Base-by-base conservation (phyloP, 2,329 filamentous ascomycete genomes). In the Sclerotinia trifoliorum region DNA sequence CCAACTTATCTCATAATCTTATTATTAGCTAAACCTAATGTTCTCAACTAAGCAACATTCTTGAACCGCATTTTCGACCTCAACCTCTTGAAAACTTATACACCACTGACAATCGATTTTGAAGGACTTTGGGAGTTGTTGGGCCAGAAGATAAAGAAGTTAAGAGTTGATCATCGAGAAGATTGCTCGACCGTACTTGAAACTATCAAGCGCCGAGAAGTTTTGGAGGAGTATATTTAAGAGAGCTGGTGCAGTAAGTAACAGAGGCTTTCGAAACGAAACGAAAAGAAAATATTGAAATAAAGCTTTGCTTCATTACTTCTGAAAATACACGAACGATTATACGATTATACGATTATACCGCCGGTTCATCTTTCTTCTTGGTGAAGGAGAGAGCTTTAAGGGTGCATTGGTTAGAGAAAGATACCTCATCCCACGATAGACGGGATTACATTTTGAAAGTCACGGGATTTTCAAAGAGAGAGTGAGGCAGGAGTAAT, bases 1-100 rank as follows among this genome's bases (percentile, higher is more conserved):
- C n/a, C n/a, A n/a, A n/a, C 57, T 61, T 48, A 61, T 61, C 57
- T 61, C 24, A 48, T 48, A 32, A 61, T 61, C 58, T 61, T 13
- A 15, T 42, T 15, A 42, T 42, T 35, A 61, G 58, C 44, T 61
- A 5, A 35, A 49, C 19, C 44, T 49, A 24, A 35, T 10, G 35
- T 35, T 35, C 35, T 35, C 35, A 35, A 48, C 13, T 21, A 49
- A 61, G 58, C 21, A 42, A 62, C 29, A 49, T 49, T 32, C 26
- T 24, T 26, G 29, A 62, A 49, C 44, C 29, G 44, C 44, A 39
- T 49, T 49, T 49, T 24, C 13, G 35, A 48, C 42, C 24, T 46
- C 57, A 17, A 21, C 11, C 56, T 26, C 10, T 35, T 2, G 1
- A 49, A 24, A 61, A 24, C 29, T 26, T 24, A 15, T 24, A 49